Base-by-base conservation (phyloP, 2,329 filamentous ascomycete genomes). In the Aspergillus sp. region DNA sequence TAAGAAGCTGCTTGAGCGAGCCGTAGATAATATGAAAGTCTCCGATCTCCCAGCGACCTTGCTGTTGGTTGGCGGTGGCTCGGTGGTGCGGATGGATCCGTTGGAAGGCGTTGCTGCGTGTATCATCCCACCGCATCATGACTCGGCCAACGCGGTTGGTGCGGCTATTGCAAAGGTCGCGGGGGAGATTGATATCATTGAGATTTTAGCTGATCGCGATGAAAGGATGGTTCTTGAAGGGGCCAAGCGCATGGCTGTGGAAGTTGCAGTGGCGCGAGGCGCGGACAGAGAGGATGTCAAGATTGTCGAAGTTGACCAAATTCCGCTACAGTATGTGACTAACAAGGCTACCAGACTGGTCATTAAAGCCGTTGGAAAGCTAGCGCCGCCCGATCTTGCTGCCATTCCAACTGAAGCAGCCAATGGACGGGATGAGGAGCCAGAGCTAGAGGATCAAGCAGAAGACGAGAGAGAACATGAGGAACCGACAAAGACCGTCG, bases 141-240 rank as follows among this genome's bases (percentile, higher is more conserved):
- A 76, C 47, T 77, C 75, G 0, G 79, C 79, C 3, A 82, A 82
- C 57, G 79, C 79, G 0, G 75, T 82, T 2, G 79, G 79, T 4
- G 79, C 79, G 1, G 79, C 79, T 0, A 79, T 79, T 30, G 76
- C 75, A 2, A 76, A 76, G 45, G 73, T 79, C 0, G 72, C 73
- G 2, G 77, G 75, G 0, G 71, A 73, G 7, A 64, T 80, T 2
- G 77, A 81, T 46, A 62, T 73, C 1, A 73, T 79, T n/a, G 69
- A 75, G 49, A 71, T 74, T 7, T 54, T 71, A 10, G 67, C 70
- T 26, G 67, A 51, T 10, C 49, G 52, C 19, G 51, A 53, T 29
- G 54, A 57, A 29, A 53, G 48, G 9, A 44, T 44, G 3, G 53
- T 59, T 7, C 42, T 60, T 1, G 57, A 61, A 33, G 41, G 51